Evolutionary conservation across 305 asterid genomes (phyloP).

Genomic region (Fraxinus angustifolia): DNA sequence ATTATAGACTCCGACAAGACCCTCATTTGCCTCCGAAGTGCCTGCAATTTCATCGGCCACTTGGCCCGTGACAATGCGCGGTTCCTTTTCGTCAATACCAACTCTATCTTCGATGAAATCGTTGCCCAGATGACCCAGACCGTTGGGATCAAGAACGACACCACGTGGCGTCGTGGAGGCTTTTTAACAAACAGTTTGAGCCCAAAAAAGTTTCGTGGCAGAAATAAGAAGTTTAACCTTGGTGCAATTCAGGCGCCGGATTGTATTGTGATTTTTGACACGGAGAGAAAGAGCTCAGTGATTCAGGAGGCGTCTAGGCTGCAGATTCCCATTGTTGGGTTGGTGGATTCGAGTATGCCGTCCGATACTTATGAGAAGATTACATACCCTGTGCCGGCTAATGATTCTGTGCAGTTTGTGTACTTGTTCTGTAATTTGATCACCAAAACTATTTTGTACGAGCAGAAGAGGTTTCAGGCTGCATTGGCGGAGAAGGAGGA

Average conservation of each 20-base stretch:
- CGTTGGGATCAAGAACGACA: constrained; percentile 63
- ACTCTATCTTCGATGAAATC: constrained; percentile 73
- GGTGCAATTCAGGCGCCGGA: constrained; percentile 71
- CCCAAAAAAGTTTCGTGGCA: constrained; percentile 73
- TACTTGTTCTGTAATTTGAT: constrained; percentile 93
- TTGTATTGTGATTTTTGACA: constrained; percentile 80
- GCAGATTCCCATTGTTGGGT: constrained; percentile 88
- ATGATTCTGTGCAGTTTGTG: constrained; percentile 85
- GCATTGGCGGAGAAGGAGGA: constrained; percentile 39
- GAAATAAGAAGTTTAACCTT: constrained; percentile 78
- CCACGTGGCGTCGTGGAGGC: constrained; percentile 97
- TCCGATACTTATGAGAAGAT: constrained; percentile 76
- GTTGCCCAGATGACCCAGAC: constrained; percentile 63
- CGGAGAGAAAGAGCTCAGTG: constrained; percentile 80
- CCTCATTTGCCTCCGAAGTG: constrained; percentile 80
- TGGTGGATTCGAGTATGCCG: constrained; percentile 87
- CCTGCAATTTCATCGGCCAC: constrained; percentile 80
- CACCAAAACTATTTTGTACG: constrained; percentile 78
- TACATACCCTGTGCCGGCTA: constrained; percentile 88
- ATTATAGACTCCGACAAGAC: constrained; percentile 84
- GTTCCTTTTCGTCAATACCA: constrained; percentile 84
- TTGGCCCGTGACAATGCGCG: constrained; percentile 68
- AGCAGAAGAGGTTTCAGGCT: constrained; percentile 48
- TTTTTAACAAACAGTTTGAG: constrained; percentile 84
- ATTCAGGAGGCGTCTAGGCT: constrained; percentile 72